Conservation (phyloP, 1,139 yeast species). For the Wickerhamiella infanticola region DNA sequence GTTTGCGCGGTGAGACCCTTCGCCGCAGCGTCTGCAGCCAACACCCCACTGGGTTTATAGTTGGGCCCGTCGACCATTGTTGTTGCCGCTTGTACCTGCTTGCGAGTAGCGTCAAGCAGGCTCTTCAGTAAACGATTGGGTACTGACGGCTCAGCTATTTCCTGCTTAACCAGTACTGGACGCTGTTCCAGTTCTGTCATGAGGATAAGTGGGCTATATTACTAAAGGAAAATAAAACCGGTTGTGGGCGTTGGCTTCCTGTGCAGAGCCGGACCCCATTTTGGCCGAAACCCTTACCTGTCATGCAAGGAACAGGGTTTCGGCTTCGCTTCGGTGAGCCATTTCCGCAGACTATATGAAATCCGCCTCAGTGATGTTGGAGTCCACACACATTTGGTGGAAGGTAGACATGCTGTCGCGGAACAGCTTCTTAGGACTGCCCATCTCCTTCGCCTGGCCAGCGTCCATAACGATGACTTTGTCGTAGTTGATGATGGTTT, state of each 20-base stretch:
- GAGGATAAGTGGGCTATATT: background rate
- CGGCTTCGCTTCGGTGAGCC: too few relatives aligned
- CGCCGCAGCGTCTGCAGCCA: slow-evolving; percentile 1
- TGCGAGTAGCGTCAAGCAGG: background rate
- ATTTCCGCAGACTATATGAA: slow-evolving; percentile 13
- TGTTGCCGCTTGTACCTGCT: background rate
- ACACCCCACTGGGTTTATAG: slow-evolving; percentile 3
- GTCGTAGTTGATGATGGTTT: slow-evolving; percentile 52
- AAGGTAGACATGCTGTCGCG: slow-evolving; percentile 32
- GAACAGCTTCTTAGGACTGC: slow-evolving; percentile 30
- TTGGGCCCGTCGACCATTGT: background rate
- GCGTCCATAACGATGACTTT: slow-evolving; percentile 48
- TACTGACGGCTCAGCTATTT: background rate
- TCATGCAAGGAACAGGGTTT: too few relatives aligned
- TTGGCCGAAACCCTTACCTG: too few relatives aligned
- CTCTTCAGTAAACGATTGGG: background rate
- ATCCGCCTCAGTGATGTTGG: slow-evolving; percentile 33
- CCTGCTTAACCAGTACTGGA: background rate
- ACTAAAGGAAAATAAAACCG: background rate
- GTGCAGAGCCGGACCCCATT: too few relatives aligned
- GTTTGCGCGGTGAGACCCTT: background rate
- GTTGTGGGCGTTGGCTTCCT: too few relatives aligned
- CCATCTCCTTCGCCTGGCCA: slow-evolving; percentile 48
- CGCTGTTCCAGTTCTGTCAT: background rate
- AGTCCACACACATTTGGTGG: slow-evolving; percentile 45